Evolutionary conservation across 192 early-diverging fungal genomes (phyloP).

Genomic region (Linnemannia schmuckeri): DNA sequence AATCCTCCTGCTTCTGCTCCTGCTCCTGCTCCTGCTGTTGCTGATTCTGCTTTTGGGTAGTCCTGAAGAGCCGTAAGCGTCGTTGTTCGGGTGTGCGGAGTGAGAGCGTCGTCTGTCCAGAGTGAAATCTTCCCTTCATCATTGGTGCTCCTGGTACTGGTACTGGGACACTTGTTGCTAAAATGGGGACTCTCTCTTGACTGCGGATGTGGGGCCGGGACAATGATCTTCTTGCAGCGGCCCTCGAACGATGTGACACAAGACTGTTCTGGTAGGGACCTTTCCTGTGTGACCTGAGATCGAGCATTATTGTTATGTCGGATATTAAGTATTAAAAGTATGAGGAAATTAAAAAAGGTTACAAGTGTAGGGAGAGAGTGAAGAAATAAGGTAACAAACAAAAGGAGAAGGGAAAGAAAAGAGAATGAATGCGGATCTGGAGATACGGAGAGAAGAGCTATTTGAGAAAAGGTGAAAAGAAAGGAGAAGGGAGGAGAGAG

Average conservation of each 20-base stretch:
- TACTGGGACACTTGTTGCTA: background rate
- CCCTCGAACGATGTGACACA: constrained; percentile 41
- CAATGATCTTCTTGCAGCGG: background rate
- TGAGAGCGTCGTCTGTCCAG: background rate
- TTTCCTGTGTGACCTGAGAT: constrained; percentile 51
- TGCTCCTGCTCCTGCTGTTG: background rate
- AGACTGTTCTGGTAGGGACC: constrained; percentile 36
- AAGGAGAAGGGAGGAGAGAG: background rate
- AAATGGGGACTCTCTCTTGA: too few species aligned
- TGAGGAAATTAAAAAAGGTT: background rate
- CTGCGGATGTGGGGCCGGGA: too few species aligned
- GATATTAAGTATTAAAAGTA: constrained; percentile 8
- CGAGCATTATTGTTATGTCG: constrained; percentile 20
- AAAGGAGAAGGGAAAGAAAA: background rate
- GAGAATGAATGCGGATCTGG: background rate
- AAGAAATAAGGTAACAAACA: background rate
- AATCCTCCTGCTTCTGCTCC: background rate
- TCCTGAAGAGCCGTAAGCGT: constrained; percentile 10
- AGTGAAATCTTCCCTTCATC: background rate
- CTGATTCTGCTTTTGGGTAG: background rate
- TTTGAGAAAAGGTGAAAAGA: background rate
- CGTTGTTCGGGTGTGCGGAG: constrained; percentile 11
- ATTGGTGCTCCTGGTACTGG: background rate
- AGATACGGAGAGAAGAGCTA: background rate
- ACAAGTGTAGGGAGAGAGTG: background rate